Evolutionary conservation across 1,284 basidiomycete species (phyloP).

Genomic region (Austroboletus niveus): DNA sequence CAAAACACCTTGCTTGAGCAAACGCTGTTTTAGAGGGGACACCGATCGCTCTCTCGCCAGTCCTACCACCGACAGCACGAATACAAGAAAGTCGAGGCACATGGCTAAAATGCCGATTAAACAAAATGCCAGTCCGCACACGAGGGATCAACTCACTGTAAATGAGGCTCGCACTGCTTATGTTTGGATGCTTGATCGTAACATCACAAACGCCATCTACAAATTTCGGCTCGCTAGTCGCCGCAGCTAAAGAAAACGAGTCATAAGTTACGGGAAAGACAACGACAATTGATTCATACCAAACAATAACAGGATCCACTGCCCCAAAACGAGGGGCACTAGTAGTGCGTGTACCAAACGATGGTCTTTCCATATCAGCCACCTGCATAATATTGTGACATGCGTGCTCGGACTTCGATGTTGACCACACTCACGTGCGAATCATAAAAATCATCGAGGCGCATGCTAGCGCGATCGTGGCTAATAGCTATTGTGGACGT

Average conservation of each 20-base stretch:
- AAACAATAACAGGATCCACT: constrained; percentile 12
- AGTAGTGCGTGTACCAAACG: constrained; percentile 12
- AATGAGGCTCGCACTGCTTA: neutral
- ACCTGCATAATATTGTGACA: constrained; percentile 12
- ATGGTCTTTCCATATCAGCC: constrained; percentile 26
- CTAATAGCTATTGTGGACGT: constrained; percentile 1
- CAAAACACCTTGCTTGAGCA: constrained; percentile 17
- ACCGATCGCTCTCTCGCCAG: constrained; percentile 6
- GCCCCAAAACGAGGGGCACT: constrained; percentile 11
- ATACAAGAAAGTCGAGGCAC: constrained; percentile 15
- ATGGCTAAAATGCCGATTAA: constrained; percentile 9
- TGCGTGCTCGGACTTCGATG: neutral
- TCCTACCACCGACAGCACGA: constrained; percentile 17
- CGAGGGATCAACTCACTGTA: constrained; percentile 14
- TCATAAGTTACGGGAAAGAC: neutral
- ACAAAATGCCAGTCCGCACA: neutral
- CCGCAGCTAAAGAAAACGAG: constrained; percentile 5
- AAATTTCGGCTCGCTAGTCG: neutral
- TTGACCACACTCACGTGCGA: constrained; percentile 20
- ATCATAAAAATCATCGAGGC: constrained; percentile 23
- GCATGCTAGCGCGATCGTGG: constrained; percentile 14
- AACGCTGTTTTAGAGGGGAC: constrained; percentile 14
- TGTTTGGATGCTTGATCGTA: neutral
- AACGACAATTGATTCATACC: constrained; percentile 8
- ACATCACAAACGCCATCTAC: neutral